Conservation (phyloP, 2,329 filamentous ascomycete species). For the Aspergillus sp. region DNA sequence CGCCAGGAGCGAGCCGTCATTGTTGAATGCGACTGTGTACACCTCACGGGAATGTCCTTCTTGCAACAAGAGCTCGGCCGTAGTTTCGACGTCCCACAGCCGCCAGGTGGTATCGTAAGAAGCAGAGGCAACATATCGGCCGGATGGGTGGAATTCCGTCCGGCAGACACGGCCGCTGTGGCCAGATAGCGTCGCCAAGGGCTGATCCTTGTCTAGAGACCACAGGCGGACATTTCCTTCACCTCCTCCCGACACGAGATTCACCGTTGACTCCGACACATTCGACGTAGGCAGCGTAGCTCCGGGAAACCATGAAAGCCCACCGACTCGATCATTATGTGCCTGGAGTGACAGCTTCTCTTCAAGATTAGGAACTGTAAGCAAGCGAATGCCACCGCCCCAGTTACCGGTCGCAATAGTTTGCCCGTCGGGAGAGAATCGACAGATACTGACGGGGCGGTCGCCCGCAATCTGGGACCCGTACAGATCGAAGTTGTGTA, state of each 20-base stretch:
- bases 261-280: conserved; percentile 72
- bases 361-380: conserved; percentile 79
- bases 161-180: conserved; percentile 87
- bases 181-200: conserved; percentile 76
- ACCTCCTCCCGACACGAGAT: conserved; percentile 86
- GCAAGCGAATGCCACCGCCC: conserved; percentile 83
- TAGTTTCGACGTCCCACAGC: conserved; percentile 89
- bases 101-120: conserved; percentile 97
- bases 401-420: conserved; percentile 88
- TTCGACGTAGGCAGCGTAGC: conserved; percentile 71
- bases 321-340: conserved; percentile 86
- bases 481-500: conserved; percentile 84
- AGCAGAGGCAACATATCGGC: conserved; percentile 84
- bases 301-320: conserved; percentile 85
- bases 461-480: conserved; percentile 92
- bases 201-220: conserved; percentile 84
- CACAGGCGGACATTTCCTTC: conserved; percentile 87
- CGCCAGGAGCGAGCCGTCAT: conserved; percentile 84
- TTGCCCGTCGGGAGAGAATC: conserved; percentile 83
- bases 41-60: conserved; percentile 95
- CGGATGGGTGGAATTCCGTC: conserved; percentile 92
- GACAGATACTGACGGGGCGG: conserved; percentile 84
- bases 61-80: conserved; percentile 80
- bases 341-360: conserved; percentile 75
- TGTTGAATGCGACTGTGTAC: conserved; percentile 85